Evolutionary conservation across 352 stramenopile genomes (phyloP), one percentile per base, ranked within the genome.

Genomic region (Globisporangium cylindrosporum): DNA sequence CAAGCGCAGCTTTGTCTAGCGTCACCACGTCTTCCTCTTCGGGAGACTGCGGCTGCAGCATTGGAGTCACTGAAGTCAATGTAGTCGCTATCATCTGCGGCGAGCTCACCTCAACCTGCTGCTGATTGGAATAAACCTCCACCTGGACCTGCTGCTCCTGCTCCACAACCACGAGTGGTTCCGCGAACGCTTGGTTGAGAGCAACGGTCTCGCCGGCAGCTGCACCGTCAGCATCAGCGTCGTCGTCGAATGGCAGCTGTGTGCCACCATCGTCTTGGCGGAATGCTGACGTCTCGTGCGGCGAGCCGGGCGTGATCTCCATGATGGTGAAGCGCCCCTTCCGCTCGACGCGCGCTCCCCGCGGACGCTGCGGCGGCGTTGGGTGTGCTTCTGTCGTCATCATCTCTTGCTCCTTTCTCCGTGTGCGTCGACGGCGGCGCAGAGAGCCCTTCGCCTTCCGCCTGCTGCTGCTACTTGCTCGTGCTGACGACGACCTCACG

Each of bases 291-390:
- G 66, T 68, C n/a, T 80, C 84, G 58, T 64, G 66, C 18, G 79
- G 78, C 24, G 83, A 92, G 27, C 76, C 80, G 2, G 83, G 82
- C 56, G 86, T 71, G 63, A 94, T 86, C 68, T 92, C 84, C 6
- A 81, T 92, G 74, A 94, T 94, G 4, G 86, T 94, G 71, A 94
- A 94, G 73, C 86, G 83, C 9, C 86, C 84, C 62, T 86, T 84
- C 71, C 82, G 77, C 75, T 94, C 81, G 10, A 94, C 84, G 41
- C 84, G 84, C 73, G 69, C 77, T 60, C 70, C 63, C 5, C 24
- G 55, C n/a, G 58, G 32, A 22, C 53, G 73, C 64, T 74, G 68
- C 41, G 67, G 71, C 62, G 79, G 80, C 64, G 29, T 59, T 1
- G 15, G 41, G 7, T 48, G 41, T n/a, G 41, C 3, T 18, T 48